Percentiles rank a stretch among this genome's conserved stretches.
Conservation (phyloP, 352 stramenopile species). For the Pythium brachiatum region DNA sequence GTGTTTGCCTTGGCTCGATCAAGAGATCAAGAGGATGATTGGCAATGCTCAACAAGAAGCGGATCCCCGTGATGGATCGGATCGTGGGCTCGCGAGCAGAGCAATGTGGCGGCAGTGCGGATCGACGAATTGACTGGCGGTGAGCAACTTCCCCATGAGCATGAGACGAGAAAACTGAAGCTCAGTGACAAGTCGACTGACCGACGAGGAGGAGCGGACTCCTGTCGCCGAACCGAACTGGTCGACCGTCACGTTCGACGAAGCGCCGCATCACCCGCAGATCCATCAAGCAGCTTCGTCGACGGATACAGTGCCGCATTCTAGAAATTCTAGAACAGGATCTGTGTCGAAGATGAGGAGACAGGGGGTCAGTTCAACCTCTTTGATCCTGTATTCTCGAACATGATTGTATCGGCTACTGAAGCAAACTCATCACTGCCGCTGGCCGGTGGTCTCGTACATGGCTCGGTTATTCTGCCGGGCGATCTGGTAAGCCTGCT, state of each 20-base stretch:
- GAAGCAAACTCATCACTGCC: background rate
- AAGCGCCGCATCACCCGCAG: background rate
- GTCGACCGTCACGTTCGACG: too few relatives aligned
- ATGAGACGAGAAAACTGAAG: too few relatives aligned
- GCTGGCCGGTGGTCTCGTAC: slow-evolving; percentile 9
- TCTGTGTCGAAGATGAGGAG: background rate
- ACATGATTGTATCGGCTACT: background rate
- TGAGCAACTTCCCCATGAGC: background rate
- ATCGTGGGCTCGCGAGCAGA: background rate
- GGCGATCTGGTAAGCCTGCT: slow-evolving; percentile 54
- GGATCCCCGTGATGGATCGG: background rate
- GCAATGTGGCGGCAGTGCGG: background rate
- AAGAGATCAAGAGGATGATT: too few relatives aligned
- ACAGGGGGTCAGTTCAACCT: too few relatives aligned
- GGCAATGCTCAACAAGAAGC: too few relatives aligned
- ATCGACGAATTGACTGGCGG: background rate
- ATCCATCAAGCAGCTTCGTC: too few relatives aligned
- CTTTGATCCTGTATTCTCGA: too few relatives aligned
- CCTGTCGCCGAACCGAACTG: too few relatives aligned
- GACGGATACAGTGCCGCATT: too few relatives aligned
- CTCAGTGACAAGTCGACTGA: too few relatives aligned
- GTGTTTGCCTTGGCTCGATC: background rate
- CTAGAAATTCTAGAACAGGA: too few relatives aligned
- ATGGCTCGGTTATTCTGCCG: slow-evolving; percentile 33
- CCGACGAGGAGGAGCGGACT: too few relatives aligned